Percentiles rank a stretch among this genome's conserved stretches.
Conservation (phyloP, 768 basidiomycete species). For the Rhizopogon vulgaris region DNA sequence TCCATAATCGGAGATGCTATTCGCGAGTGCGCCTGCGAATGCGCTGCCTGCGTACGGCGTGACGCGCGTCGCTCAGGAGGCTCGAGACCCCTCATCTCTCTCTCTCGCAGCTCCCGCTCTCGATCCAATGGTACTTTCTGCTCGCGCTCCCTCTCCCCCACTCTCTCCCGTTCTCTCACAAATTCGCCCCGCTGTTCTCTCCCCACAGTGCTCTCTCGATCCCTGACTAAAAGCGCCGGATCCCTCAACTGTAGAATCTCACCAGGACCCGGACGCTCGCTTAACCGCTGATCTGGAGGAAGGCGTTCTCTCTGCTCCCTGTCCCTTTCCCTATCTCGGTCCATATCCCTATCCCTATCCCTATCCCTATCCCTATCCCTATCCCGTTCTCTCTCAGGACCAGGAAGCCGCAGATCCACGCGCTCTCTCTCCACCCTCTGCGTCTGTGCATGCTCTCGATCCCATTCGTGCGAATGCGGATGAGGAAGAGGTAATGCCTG, state of each 20-base stretch:
- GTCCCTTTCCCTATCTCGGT: not conserved
- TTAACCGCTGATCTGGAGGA: slow-evolving; percentile 13
- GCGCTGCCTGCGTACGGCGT: not conserved
- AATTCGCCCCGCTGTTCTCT: slow-evolving; percentile 22
- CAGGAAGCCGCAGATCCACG: not conserved
- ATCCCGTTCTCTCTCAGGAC: slow-evolving; percentile 1
- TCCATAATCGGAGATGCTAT: slow-evolving; percentile 5
- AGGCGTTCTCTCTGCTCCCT: slow-evolving; percentile 16
- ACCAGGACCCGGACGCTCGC: slow-evolving; percentile 4
- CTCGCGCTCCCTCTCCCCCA: slow-evolving; percentile 24
- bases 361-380: slow-evolving; percentile 4
- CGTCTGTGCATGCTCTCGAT: slow-evolving; percentile 17
- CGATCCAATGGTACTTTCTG: slow-evolving; percentile 19
- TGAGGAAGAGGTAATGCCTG: slow-evolving; percentile 15
- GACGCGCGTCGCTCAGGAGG: not conserved
- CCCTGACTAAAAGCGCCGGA: not conserved
- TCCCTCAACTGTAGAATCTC: slow-evolving; percentile 1
- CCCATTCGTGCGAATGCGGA: slow-evolving; percentile 18
- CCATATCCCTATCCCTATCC: not conserved
- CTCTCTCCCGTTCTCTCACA: slow-evolving; percentile 26
- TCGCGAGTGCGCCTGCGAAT: not conserved
- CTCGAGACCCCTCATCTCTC: slow-evolving; percentile 2
- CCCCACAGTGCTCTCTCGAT: slow-evolving; percentile 6
- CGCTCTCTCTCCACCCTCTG: slow-evolving; percentile 17
- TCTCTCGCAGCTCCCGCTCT: slow-evolving; percentile 16